These are phyloP conservation scores for Podaxis pistillaris DNA, from an alignment of 768 basidiomycete species.

Conservation along the genomic window DNA sequence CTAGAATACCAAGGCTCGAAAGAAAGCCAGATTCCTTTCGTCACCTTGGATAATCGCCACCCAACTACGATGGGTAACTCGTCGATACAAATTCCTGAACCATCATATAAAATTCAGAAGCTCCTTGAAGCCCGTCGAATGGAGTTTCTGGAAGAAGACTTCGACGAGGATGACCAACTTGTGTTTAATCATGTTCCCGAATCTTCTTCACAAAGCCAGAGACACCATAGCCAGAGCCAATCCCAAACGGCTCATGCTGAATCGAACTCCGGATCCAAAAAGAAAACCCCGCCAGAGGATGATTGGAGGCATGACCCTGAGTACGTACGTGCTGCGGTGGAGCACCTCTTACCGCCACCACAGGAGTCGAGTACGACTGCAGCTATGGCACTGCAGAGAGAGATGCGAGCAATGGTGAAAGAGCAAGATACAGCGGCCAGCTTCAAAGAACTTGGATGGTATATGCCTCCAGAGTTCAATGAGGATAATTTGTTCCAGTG, in stretches of 20 bases:
- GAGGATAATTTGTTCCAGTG: conserved; percentile 71
- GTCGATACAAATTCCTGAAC: conserved; percentile 54
- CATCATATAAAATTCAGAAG: conserved; percentile 49
- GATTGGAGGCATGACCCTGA: conserved; percentile 56
- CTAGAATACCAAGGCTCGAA: neutral
- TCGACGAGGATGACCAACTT: conserved; percentile 48
- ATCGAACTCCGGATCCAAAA: conserved; percentile 17
- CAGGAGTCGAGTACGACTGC: conserved; percentile 52
- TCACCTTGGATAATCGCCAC: conserved; percentile 49
- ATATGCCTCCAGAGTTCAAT: conserved; percentile 63
- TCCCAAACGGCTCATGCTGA: conserved; percentile 10
- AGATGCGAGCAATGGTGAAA: conserved; percentile 59
- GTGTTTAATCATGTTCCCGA: conserved; percentile 37
- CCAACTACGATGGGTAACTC: conserved; percentile 36
- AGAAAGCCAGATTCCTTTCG: conserved; percentile 32
- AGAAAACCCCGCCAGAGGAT: conserved; percentile 26
- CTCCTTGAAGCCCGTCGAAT: conserved; percentile 39
- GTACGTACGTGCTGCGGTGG: conserved; percentile 44
- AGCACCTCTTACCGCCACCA: conserved; percentile 60
- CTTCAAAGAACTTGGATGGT: conserved; percentile 65
- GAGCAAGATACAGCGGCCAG: conserved; percentile 50
- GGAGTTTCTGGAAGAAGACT: conserved; percentile 41
- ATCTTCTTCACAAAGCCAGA: conserved; percentile 10
- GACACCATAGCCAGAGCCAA: conserved; percentile 12
- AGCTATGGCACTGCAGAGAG: conserved; percentile 56